phyloP scores from a whole-genome alignment of 2,329 filamentous ascomycete species.

The Bertia moriformis region DNA sequence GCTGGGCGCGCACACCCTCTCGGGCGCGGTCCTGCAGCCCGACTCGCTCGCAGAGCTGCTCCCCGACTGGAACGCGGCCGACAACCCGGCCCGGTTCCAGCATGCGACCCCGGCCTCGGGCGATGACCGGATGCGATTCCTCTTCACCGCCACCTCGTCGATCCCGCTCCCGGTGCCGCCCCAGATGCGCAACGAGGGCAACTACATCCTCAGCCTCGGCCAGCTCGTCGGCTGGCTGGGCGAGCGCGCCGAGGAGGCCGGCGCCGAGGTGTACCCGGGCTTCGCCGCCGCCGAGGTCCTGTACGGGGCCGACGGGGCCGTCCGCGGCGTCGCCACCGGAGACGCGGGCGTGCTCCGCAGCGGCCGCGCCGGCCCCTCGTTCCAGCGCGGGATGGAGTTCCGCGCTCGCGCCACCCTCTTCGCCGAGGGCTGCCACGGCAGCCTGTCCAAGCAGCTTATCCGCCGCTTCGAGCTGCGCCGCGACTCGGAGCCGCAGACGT shows the following conservation, averaged over 20 bases:
- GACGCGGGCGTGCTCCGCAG: conserved; percentile 73
- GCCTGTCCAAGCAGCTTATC: conserved; percentile 83
- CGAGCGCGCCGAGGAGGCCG: conserved; percentile 88
- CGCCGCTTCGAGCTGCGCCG: conserved; percentile 84
- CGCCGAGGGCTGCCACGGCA: conserved; percentile 89
- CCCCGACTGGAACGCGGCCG: conserved; percentile 81
- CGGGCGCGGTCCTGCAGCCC: conserved; percentile 87
- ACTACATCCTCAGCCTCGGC: conserved; percentile 92
- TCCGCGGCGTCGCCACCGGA: conserved; percentile 89
- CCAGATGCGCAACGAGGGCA: conserved; percentile 96
- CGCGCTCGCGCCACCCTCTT: conserved; percentile 84
- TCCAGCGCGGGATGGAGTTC: conserved; percentile 97
- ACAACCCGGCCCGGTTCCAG: conserved; percentile 77
- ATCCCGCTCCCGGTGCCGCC: conserved; percentile 78
- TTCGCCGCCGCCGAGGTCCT: conserved; percentile 90
- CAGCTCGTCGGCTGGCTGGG: conserved; percentile 92
- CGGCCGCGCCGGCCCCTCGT: conserved; percentile 75
- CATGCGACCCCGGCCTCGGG: conserved; percentile 65
- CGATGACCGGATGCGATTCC: conserved; percentile 79
- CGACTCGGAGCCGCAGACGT: conserved; percentile 87
- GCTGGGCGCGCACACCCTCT: conserved; percentile 85
- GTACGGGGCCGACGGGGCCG: conserved; percentile 73
- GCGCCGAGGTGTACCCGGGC: conserved; percentile 89
- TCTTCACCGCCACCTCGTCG: conserved; percentile 66
- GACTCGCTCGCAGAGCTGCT: conserved; percentile 77